Percentiles rank a stretch among this genome's conserved stretches.
Conservation (phyloP, 108 stramenopile genomes). For the Stephanodiscus minutulus region DNA sequence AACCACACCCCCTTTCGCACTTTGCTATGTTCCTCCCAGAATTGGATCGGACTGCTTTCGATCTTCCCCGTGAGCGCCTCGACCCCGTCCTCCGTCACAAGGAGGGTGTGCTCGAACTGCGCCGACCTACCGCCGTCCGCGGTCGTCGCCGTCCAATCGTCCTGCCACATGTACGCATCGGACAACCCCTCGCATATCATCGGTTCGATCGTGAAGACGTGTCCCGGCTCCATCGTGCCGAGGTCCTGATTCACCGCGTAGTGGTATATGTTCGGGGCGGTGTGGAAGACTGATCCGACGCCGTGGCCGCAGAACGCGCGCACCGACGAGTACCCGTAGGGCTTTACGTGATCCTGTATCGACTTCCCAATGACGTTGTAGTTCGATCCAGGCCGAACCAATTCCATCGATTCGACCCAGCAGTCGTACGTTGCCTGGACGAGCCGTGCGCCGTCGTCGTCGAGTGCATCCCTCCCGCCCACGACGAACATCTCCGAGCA, state of each 20-base stretch:
- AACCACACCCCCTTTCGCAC: slow-evolving; percentile 79
- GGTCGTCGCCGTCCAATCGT: slow-evolving; percentile 97
- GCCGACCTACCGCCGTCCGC: slow-evolving; percentile 83
- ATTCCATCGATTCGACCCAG: slow-evolving; percentile 76
- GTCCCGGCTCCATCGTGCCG: slow-evolving; percentile 90
- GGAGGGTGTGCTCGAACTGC: slow-evolving; percentile 95
- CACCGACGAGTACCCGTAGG: slow-evolving; percentile 78
- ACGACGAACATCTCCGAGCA: slow-evolving; percentile 97
- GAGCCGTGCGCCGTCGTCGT: slow-evolving; percentile 58
- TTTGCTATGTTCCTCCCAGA: slow-evolving; percentile 86
- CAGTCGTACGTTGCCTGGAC: slow-evolving; percentile 91
- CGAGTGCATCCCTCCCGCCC: slow-evolving; percentile 74
- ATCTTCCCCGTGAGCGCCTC: slow-evolving; percentile 89
- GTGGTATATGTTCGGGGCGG: slow-evolving; percentile 94
- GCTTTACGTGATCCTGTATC: slow-evolving; percentile 83
- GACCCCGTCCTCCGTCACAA: slow-evolving; percentile 88
- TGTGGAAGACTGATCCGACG: slow-evolving; percentile 93
- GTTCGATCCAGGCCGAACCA: slow-evolving; percentile 75
- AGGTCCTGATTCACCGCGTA: slow-evolving; percentile 90
- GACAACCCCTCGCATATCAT: slow-evolving; percentile 96
- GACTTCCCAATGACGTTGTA: slow-evolving; percentile 95
- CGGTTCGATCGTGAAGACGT: slow-evolving; percentile 99
- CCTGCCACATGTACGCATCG: slow-evolving; percentile 83
- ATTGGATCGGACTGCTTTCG: slow-evolving; percentile 76
- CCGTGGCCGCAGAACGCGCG: slow-evolving; percentile 96